These are phyloP conservation scores for Microglena sp. DNA, from an alignment of 139 green algal species.

Conservation along the genomic window DNA sequence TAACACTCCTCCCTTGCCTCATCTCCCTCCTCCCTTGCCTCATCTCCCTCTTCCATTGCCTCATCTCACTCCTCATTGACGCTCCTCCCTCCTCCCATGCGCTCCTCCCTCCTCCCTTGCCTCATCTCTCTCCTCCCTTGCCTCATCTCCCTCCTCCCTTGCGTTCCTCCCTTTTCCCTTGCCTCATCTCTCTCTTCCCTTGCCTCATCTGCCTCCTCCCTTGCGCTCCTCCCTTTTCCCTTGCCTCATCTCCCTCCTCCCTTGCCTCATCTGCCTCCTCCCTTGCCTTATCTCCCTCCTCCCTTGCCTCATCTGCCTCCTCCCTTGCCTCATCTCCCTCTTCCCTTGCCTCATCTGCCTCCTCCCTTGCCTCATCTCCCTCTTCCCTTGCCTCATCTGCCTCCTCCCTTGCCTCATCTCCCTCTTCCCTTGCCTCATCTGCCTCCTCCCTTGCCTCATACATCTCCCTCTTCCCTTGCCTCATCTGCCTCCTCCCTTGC, in stretches of 20 bases:
- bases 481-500: neutral
- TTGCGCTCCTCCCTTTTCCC: neutral
- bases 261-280: neutral
- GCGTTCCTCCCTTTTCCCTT: neutral
- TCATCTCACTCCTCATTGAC: slow-evolving; percentile 32
- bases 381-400: neutral
- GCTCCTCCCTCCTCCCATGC: neutral
- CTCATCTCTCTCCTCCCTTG: neutral
- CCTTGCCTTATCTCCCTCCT: neutral
- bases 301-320: neutral
- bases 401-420: neutral
- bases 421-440: neutral
- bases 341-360: neutral
- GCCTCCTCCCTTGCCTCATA: neutral
- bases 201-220: neutral
- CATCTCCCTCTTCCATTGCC: slow-evolving; percentile 76
- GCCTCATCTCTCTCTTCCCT: neutral
- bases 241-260: neutral
- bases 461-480: neutral
- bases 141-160: neutral
- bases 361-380: neutral
- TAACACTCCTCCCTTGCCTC: neutral
- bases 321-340: neutral
- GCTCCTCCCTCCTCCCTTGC: neutral
- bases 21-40: slow-evolving; percentile 51